Percentiles rank a stretch among this genome's conserved stretches.
Conservation (phyloP, 2,329 filamentous ascomycete species). For the Penicillium sp. region DNA sequence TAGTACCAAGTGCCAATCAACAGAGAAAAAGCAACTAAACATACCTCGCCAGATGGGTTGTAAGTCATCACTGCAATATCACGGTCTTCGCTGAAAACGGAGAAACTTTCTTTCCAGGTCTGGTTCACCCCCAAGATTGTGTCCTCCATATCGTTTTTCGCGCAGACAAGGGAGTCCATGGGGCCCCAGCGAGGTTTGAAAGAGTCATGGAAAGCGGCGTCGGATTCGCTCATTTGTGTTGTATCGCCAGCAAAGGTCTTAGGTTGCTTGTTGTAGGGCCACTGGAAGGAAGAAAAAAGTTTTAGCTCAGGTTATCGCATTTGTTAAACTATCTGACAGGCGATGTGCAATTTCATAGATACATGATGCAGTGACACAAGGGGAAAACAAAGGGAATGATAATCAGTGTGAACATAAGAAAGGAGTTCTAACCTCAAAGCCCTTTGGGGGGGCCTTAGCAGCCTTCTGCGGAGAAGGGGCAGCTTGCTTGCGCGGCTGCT, state of each 20-base stretch:
- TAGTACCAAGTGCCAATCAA: not conserved
- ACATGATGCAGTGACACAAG: conserved; percentile 39
- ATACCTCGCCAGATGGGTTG: conserved; percentile 23
- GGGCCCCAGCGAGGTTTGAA: conserved; percentile 78
- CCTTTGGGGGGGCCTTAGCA: conserved; percentile 57
- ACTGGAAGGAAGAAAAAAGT: conserved; percentile 56
- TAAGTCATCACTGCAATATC: conserved; percentile 32
- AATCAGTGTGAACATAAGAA: conserved; percentile 31
- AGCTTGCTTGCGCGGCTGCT: conserved; percentile 56
- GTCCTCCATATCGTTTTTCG: conserved; percentile 42
- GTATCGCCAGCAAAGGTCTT: conserved; percentile 65
- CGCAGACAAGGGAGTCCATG: conserved; percentile 69
- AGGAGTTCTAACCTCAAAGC: conserved; percentile 80
- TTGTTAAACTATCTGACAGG: conserved; percentile 31
- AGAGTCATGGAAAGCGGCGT: conserved; percentile 68
- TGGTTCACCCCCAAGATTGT: conserved; percentile 30
- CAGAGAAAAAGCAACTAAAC: not conserved
- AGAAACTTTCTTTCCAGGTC: conserved; percentile 55
- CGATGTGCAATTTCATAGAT: conserved; percentile 17
- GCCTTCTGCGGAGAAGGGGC: conserved; percentile 50
- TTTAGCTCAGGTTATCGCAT: conserved; percentile 43
- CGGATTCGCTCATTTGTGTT: conserved; percentile 59
- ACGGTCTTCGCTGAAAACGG: conserved; percentile 38
- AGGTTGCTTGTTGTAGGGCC: conserved; percentile 77
- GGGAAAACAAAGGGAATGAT: conserved; percentile 44